These are phyloP conservation scores for Penicillium samsonianum DNA, from an alignment of 495 filamentous ascomycete genomes.

Conservation along the genomic window DNA sequence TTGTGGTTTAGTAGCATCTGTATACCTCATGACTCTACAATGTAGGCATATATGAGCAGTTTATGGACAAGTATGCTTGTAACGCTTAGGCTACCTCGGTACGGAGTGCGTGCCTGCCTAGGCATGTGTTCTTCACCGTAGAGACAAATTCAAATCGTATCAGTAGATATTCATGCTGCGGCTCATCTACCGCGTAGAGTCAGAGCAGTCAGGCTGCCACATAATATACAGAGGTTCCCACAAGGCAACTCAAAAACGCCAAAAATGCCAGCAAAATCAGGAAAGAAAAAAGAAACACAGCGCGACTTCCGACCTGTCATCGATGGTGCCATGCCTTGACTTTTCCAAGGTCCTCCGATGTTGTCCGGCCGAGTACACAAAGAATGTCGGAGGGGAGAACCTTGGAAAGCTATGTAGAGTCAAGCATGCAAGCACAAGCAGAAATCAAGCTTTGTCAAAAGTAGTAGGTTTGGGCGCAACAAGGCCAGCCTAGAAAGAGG, in stretches of 20 bases:
- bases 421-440: not conserved
- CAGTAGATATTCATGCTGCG: slow-evolving; percentile 6
- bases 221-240: slow-evolving; percentile 23
- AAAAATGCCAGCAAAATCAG: slow-evolving; percentile 34
- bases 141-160: not conserved
- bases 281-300: slow-evolving; percentile 10
- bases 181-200: slow-evolving; percentile 6
- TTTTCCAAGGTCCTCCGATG: slow-evolving; percentile 1
- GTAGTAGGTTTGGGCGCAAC: slow-evolving; percentile 33
- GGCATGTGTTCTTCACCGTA: not conserved
- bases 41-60: not conserved
- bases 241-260: slow-evolving; percentile 37
- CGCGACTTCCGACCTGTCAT: not conserved
- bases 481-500: slow-evolving; percentile 29
- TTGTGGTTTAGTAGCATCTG: slow-evolving; percentile 10
- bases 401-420: not conserved
- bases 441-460: slow-evolving; percentile 29
- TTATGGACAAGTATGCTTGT: not conserved
- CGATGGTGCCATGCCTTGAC: not conserved
- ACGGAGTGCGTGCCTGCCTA: not conserved
- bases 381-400: slow-evolving; percentile 1
- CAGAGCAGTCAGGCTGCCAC: slow-evolving; percentile 12
- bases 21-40: not conserved
- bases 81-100: slow-evolving; percentile 5
- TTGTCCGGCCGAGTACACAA: slow-evolving; percentile 5